Evolutionary conservation across 345 rosid genomes (phyloP).

Genomic region (Orychophragmus violaceus): DNA sequence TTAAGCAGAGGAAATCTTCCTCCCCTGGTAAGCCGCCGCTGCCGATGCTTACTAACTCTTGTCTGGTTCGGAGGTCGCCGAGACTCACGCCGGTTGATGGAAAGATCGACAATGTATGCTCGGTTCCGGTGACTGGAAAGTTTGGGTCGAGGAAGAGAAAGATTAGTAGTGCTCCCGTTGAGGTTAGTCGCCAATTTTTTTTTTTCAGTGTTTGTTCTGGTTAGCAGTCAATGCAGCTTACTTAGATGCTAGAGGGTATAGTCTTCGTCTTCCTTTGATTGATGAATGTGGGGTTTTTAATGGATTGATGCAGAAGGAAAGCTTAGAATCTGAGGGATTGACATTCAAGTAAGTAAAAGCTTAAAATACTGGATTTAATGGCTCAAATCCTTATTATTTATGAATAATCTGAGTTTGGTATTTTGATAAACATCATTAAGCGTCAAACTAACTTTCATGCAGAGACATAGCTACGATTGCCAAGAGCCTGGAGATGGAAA

Average conservation of each 20-base stretch:
- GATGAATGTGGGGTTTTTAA: background rate
- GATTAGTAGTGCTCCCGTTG: background rate
- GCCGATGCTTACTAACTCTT: background rate
- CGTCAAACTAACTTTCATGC: too few relatives aligned
- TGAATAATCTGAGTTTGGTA: background rate
- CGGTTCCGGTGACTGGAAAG: conserved; percentile 16
- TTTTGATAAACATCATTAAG: too few relatives aligned
- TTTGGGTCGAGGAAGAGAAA: background rate
- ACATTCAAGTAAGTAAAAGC: conserved; percentile 32
- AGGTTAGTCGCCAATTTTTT: background rate
- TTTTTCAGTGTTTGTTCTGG: too few relatives aligned
- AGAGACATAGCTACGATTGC: conserved; percentile 22
- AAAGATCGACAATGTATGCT: background rate
- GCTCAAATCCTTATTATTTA: background rate
- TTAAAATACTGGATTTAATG: background rate
- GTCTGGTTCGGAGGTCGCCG: conserved; percentile 21
- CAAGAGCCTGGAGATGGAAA: conserved; percentile 18
- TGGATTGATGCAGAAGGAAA: conserved; percentile 26
- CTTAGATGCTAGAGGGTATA: background rate
- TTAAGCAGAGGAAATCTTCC: background rate
- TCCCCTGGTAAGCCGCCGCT: conserved; percentile 2
- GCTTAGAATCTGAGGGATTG: conserved; percentile 12
- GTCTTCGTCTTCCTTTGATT: background rate
- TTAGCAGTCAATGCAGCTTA: conserved; percentile 1
- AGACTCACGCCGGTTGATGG: conserved; percentile 3